These are phyloP conservation scores for Asterochloris sp. DNA, from an alignment of 139 green algal species.

Conservation along the genomic window DNA sequence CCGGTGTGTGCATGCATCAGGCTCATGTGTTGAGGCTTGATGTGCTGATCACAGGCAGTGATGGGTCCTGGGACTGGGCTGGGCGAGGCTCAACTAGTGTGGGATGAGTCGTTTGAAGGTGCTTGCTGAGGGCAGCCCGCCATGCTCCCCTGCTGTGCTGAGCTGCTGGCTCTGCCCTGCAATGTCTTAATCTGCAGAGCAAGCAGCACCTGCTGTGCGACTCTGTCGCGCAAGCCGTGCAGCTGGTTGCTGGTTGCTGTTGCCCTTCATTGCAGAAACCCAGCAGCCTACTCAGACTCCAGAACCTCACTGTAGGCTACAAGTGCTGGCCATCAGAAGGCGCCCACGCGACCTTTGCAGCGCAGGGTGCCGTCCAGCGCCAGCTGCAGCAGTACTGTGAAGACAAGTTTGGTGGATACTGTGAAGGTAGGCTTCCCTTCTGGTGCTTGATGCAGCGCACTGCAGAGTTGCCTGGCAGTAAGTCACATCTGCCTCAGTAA, in stretches of 20 bases:
- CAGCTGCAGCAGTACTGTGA: conserved; percentile 66
- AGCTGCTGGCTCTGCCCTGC: neutral
- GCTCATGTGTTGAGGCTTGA: conserved; percentile 75
- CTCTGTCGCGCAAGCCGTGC: too few species aligned
- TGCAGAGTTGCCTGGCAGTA: too few species aligned
- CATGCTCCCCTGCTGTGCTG: conserved; percentile 74
- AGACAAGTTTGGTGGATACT: conserved; percentile 59
- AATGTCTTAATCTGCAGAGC: neutral
- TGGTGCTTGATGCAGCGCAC: neutral
- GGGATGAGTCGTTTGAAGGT: conserved; percentile 54
- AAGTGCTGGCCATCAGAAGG: conserved; percentile 59
- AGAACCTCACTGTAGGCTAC: conserved; percentile 18
- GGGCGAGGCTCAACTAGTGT: conserved; percentile 86
- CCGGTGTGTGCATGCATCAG: conserved; percentile 44
- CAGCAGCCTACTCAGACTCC: neutral
- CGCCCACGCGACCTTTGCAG: conserved; percentile 80
- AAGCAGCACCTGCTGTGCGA: neutral
- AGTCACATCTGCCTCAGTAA: too few species aligned
- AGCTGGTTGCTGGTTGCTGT: neutral
- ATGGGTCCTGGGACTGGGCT: conserved; percentile 91
- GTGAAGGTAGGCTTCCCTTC: conserved; percentile 61
- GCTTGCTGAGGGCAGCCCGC: conserved; percentile 45
- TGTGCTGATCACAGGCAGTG: conserved; percentile 73
- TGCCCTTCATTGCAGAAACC: neutral
- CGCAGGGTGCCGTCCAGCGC: conserved; percentile 77